These are phyloP conservation scores for Earliella scabrosa DNA, from an alignment of 1,284 basidiomycete species.

Conservation along the genomic window DNA sequence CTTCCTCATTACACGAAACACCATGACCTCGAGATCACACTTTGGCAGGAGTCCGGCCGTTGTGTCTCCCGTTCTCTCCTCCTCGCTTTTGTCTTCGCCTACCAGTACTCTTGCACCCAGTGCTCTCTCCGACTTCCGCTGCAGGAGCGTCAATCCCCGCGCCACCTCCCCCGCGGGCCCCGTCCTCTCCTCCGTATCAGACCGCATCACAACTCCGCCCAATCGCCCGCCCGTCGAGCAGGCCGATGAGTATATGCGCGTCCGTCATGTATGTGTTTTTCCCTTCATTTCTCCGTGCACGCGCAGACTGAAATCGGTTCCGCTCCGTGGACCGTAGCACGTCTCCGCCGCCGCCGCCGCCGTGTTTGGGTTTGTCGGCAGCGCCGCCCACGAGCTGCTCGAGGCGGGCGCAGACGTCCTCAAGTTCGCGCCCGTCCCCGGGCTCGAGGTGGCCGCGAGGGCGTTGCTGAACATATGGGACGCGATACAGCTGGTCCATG, in stretches of 20 bases:
- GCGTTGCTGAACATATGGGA: conserved; percentile 66
- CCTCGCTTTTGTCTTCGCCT: conserved; percentile 8
- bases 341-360: conserved; percentile 44
- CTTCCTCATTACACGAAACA: too few species aligned
- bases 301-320: too few species aligned
- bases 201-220: conserved; percentile 23
- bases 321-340: too few species aligned
- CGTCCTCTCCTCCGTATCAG: too few species aligned
- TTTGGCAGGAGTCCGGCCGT: conserved; percentile 29
- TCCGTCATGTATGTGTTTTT: conserved; percentile 45
- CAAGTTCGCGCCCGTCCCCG: conserved; percentile 59
- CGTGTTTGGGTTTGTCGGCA: conserved; percentile 47
- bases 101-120: conserved; percentile 24
- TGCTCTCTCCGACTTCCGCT: conserved; percentile 22
- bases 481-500: conserved; percentile 61
- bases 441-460: conserved; percentile 54
- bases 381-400: conserved; percentile 53
- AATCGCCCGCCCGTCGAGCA: conserved; percentile 48
- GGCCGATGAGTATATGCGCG: conserved; percentile 50
- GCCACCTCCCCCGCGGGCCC: too few species aligned
- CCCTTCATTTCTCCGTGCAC: too few species aligned
- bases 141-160: too few species aligned
- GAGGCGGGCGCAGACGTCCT: conserved; percentile 50
- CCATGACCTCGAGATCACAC: too few species aligned
- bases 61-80: conserved; percentile 29